phyloP scores from a whole-genome alignment of 2,329 filamentous ascomycete species.

The Verticillium tricorpus region DNA sequence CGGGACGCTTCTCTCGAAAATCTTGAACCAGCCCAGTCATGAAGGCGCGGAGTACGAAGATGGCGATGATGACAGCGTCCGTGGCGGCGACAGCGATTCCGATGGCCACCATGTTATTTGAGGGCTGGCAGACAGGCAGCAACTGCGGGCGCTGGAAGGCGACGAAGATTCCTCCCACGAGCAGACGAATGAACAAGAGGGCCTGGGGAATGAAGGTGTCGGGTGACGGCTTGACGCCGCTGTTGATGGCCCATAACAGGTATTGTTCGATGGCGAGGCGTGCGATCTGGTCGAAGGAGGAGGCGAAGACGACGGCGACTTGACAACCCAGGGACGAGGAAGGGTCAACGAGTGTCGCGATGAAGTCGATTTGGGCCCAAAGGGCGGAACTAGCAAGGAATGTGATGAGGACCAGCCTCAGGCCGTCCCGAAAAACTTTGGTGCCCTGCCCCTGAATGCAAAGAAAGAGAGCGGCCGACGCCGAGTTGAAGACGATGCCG shows the following conservation, averaged over 20 bases:
- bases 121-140: slow-evolving; percentile 46
- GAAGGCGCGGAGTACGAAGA: slow-evolving; percentile 37
- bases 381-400: slow-evolving; percentile 47
- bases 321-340: slow-evolving; percentile 43
- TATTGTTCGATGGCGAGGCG: slow-evolving; percentile 50
- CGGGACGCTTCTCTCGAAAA: slow-evolving; percentile 20
- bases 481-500: slow-evolving; percentile 49
- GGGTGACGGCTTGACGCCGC: slow-evolving; percentile 27
- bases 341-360: slow-evolving; percentile 41
- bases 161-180: slow-evolving; percentile 50
- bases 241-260: slow-evolving; percentile 45
- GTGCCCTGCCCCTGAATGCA: slow-evolving; percentile 41
- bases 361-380: slow-evolving; percentile 51
- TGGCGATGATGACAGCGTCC: slow-evolving; percentile 39
- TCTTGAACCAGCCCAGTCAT: slow-evolving; percentile 29
- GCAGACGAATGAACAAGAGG: slow-evolving; percentile 41
- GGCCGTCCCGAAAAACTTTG: slow-evolving; percentile 49
- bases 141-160: slow-evolving; percentile 50
- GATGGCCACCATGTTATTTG: slow-evolving; percentile 37
- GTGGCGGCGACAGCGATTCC: slow-evolving; percentile 38
- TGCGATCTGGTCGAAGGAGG: slow-evolving; percentile 53
- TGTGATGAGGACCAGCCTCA: slow-evolving; percentile 59
- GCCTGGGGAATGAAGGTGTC: slow-evolving; percentile 39
- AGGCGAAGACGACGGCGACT: slow-evolving; percentile 45
- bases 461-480: slow-evolving; percentile 41